Conservation (phyloP, 1,284 basidiomycete species). For the Tylopilus sp. region DNA sequence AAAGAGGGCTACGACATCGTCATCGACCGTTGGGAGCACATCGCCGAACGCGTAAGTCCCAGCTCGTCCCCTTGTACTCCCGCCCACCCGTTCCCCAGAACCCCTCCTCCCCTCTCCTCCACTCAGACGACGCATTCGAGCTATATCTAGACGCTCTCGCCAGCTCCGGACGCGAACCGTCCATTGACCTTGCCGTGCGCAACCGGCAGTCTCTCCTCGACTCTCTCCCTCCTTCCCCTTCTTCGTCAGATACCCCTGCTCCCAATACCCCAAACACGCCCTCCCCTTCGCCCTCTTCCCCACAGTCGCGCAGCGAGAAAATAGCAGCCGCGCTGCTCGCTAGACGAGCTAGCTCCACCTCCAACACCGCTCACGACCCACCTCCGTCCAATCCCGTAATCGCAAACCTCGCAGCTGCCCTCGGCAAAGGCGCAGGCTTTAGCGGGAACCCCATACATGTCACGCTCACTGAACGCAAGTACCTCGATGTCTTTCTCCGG, state of each 20-base stretch:
- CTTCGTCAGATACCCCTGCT: constrained; percentile 17
- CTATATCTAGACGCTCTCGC: constrained; percentile 67
- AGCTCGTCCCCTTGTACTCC: neutral
- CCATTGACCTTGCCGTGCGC: constrained; percentile 61
- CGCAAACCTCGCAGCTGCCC: constrained; percentile 40
- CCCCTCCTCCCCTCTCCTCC: constrained; percentile 59
- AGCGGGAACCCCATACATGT: constrained; percentile 68
- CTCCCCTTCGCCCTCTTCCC: constrained; percentile 14
- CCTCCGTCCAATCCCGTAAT: constrained; percentile 36
- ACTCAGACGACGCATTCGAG: constrained; percentile 66
- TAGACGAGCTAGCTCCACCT: constrained; percentile 25
- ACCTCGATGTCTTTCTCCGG: neutral
- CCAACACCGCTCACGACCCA: constrained; percentile 17
- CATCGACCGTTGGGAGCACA: constrained; percentile 74
- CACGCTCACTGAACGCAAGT: constrained; percentile 74
- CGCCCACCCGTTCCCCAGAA: constrained; percentile 42
- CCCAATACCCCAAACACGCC: constrained; percentile 2
- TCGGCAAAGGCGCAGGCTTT: constrained; percentile 42
- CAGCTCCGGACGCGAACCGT: constrained; percentile 52
- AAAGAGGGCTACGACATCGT: constrained; percentile 67
- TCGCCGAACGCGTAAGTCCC: constrained; percentile 71
- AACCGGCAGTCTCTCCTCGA: constrained; percentile 63
- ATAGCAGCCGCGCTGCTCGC: constrained; percentile 59
- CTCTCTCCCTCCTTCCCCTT: constrained; percentile 27
- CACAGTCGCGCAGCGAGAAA: constrained; percentile 42